These are phyloP conservation scores for Rhynchospora breviuscula DNA, from an alignment of 176 grass and related monocot genomes.

Conservation along the genomic window DNA sequence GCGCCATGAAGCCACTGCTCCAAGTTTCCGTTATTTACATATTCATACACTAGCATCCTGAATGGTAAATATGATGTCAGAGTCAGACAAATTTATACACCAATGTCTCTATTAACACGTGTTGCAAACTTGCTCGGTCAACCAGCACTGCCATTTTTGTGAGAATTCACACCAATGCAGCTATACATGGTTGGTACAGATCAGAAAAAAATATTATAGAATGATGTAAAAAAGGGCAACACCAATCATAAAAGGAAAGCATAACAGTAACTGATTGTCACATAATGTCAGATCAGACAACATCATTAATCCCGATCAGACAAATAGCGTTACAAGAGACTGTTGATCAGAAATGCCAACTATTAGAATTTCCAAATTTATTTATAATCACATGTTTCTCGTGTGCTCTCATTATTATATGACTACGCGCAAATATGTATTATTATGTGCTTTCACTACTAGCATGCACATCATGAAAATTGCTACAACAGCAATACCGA, in stretches of 20 bases:
- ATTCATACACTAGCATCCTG: slow-evolving; percentile 91
- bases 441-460: not conserved
- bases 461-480: not conserved
- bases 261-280: not conserved
- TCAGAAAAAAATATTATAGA: not conserved
- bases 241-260: not conserved
- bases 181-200: not conserved
- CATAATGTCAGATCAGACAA: not conserved
- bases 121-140: not conserved
- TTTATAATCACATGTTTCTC: not conserved
- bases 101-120: not conserved
- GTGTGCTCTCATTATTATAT: not conserved
- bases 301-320: not conserved
- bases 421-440: not conserved
- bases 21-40: slow-evolving; percentile 80
- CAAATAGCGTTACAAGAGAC: not conserved
- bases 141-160: not conserved
- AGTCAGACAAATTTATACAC: not conserved
- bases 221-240: not conserved
- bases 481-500: not conserved
- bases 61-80: slow-evolving; percentile 10
- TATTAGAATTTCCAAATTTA: not conserved
- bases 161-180: not conserved
- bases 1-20: slow-evolving; percentile 91
- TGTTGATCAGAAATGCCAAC: not conserved